Conservation (phyloP, 2,329 filamentous ascomycete species). For the Microdochium nivale region DNA sequence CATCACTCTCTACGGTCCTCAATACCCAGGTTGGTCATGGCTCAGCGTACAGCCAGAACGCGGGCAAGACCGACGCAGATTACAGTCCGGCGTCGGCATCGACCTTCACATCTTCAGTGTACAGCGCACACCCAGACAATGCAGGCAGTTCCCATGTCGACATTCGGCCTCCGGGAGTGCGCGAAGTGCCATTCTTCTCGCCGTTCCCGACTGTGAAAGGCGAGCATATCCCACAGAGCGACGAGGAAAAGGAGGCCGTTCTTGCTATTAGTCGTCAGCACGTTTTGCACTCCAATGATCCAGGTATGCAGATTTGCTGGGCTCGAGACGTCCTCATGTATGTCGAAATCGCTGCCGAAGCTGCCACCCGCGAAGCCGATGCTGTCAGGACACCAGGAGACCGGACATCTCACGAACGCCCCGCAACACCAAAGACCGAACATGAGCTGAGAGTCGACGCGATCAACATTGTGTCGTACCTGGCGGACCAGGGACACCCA, state of each 20-base stretch:
- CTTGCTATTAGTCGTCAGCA: constrained; percentile 75
- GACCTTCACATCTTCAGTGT: constrained; percentile 23
- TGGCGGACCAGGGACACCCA: constrained; percentile 86
- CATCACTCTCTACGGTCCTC: constrained; percentile 31
- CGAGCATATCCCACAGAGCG: constrained; percentile 83
- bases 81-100: constrained; percentile 18
- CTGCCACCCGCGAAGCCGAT: constrained; percentile 56
- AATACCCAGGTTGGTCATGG: constrained; percentile 18
- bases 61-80: constrained; percentile 10
- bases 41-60: constrained; percentile 14
- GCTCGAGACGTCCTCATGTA: constrained; percentile 86
- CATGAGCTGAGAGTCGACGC: constrained; percentile 84
- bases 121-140: constrained; percentile 15
- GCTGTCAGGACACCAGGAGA: constrained; percentile 20
- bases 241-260: constrained; percentile 88
- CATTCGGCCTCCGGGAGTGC: constrained; percentile 29
- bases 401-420: constrained; percentile 37
- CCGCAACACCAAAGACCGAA: constrained; percentile 77
- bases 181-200: constrained; percentile 69
- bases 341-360: constrained; percentile 75
- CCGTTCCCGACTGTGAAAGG: constrained; percentile 83
- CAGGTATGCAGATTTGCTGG: constrained; percentile 95
- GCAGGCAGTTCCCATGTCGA: constrained; percentile 24
- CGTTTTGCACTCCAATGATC: constrained; percentile 88
- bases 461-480: constrained; percentile 82